Evolutionary conservation across 2,329 filamentous ascomycete genomes (phyloP).

Genomic region (Colletotrichum incanum): DNA sequence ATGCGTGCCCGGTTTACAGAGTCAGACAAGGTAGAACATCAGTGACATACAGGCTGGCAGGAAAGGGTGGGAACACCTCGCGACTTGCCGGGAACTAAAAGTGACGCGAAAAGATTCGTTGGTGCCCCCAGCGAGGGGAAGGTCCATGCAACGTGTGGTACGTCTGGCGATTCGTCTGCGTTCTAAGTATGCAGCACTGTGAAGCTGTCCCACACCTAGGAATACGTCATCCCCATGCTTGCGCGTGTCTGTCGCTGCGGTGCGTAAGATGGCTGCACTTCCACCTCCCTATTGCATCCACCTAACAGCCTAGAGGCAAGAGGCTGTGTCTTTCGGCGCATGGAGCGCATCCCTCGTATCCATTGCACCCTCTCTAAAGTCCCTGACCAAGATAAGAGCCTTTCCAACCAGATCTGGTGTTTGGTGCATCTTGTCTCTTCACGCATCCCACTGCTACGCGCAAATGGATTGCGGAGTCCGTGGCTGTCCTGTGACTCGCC

Average conservation of each 20-base stretch:
- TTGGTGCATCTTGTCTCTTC: slow-evolving; percentile 32
- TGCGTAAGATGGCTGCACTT: background rate
- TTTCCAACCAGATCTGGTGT: slow-evolving; percentile 10
- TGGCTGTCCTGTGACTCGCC: slow-evolving; percentile 35
- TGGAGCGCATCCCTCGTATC: slow-evolving; percentile 14
- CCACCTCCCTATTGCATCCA: background rate
- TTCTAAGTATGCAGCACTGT: background rate
- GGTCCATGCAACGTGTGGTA: slow-evolving; percentile 31
- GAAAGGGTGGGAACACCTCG: slow-evolving; percentile 34
- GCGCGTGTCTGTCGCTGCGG: background rate
- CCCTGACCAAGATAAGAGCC: background rate
- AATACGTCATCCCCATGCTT: slow-evolving; percentile 20
- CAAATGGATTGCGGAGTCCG: slow-evolving; percentile 29
- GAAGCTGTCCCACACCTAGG: background rate
- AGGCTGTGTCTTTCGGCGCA: slow-evolving; percentile 3
- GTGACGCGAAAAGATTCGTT: slow-evolving; percentile 30
- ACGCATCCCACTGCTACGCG: slow-evolving; percentile 16
- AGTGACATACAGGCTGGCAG: slow-evolving; percentile 6
- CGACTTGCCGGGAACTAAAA: slow-evolving; percentile 36
- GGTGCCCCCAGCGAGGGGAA: slow-evolving; percentile 12
- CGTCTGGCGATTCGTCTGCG: slow-evolving; percentile 3
- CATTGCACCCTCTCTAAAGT: background rate
- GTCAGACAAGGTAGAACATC: slow-evolving; percentile 12
- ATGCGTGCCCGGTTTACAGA: slow-evolving; percentile 29
- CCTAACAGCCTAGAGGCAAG: background rate